A percentile compares a stretch with the other conserved stretches of the same genome.
These are phyloP conservation scores for Populus trichocarpa DNA, from an alignment of 441 rosid genomes.

Conservation along the genomic window DNA sequence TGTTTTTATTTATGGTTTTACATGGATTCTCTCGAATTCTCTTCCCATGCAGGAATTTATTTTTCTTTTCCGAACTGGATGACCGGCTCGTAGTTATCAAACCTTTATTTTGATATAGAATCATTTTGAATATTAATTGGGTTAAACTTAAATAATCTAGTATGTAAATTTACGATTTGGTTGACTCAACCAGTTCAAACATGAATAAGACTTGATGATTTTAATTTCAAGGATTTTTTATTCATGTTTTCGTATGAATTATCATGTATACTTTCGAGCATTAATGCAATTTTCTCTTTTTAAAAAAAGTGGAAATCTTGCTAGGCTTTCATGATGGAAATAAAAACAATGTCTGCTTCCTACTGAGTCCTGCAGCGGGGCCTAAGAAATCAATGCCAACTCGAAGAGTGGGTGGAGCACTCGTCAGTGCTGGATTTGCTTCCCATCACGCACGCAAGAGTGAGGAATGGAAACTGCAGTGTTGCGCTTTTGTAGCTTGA, in stretches of 20 bases:
- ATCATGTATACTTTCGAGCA: not conserved
- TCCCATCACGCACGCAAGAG: constrained; percentile 12
- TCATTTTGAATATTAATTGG: no score
- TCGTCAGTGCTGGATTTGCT: constrained; percentile 6
- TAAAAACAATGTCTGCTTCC: not conserved
- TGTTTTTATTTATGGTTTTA: not conserved
- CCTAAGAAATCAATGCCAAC: not conserved
- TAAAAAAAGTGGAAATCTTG: no score
- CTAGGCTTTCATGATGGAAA: not conserved
- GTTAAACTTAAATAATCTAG: no score
- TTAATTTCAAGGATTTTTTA: no score
- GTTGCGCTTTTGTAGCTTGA: not conserved
- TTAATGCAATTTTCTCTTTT: no score
- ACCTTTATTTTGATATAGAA: no score
- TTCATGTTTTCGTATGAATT: no score
- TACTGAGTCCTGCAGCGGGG: constrained; percentile 4
- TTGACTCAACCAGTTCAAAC: no score
- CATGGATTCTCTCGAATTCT: not conserved
- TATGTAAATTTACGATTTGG: no score
- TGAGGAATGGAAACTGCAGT: not conserved
- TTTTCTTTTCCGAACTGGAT: not conserved
- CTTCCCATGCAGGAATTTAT: not conserved
- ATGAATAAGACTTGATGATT: no score
- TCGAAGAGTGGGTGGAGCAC: constrained; percentile 1
- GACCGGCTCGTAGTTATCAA: no score